phyloP scores from a whole-genome alignment of 495 filamentous ascomycete species.

The Talaromyces liani region DNA sequence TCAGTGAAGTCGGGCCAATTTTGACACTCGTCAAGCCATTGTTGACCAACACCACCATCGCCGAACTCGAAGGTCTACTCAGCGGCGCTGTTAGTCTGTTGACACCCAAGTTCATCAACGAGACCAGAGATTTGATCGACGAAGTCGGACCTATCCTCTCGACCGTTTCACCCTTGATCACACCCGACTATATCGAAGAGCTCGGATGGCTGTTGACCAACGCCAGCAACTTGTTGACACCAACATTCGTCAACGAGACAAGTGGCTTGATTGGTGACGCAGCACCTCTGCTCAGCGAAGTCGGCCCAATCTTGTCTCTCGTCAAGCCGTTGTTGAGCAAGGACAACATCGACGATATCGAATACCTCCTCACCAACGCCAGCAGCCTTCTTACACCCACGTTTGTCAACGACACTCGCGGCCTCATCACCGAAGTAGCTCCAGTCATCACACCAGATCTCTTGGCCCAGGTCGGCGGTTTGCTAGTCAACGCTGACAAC shows the following conservation, averaged over 20 bases:
- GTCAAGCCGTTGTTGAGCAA: slow-evolving; percentile 28
- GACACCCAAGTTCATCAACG: slow-evolving; percentile 21
- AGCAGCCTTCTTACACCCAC: slow-evolving; percentile 29
- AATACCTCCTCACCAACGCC: slow-evolving; percentile 28
- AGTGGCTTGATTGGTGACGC: slow-evolving; percentile 27
- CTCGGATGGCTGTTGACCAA: slow-evolving; percentile 21
- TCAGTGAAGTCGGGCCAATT: slow-evolving; percentile 25
- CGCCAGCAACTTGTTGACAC: slow-evolving; percentile 33
- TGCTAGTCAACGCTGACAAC: slow-evolving; percentile 29
- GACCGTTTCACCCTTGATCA: slow-evolving; percentile 12
- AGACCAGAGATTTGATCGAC: slow-evolving; percentile 26
- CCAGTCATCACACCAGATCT: slow-evolving; percentile 30
- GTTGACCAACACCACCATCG: slow-evolving; percentile 17
- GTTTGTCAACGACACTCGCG: slow-evolving; percentile 37
- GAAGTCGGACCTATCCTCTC: slow-evolving; percentile 27
- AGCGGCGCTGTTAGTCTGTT: slow-evolving; percentile 28
- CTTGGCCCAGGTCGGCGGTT: slow-evolving; percentile 23
- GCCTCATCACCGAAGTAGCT: slow-evolving; percentile 29
- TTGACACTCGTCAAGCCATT: slow-evolving; percentile 20
- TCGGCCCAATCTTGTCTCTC: slow-evolving; percentile 21
- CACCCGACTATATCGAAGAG: neutral
- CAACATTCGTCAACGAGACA: slow-evolving; percentile 33
- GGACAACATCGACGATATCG: slow-evolving; percentile 18
- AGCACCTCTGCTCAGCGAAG: slow-evolving; percentile 14
- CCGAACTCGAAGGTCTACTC: slow-evolving; percentile 25